A percentile compares a stretch with the other conserved stretches of the same genome.
phyloP scores from a whole-genome alignment of 352 stramenopile genomes.

The Phytopythium helicoides region DNA sequence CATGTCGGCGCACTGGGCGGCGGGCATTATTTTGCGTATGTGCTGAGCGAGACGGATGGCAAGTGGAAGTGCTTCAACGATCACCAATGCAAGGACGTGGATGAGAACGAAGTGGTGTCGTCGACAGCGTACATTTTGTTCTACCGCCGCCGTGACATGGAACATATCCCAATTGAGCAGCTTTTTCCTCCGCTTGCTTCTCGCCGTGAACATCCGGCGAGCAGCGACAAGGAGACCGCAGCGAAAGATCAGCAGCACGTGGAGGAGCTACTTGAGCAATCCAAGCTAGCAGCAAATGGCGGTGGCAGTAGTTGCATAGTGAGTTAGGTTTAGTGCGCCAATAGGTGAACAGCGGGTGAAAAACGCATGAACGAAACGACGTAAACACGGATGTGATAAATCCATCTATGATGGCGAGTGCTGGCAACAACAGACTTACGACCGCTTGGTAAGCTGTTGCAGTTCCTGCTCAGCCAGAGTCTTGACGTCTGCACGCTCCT shows the following conservation, averaged over 20 bases:
- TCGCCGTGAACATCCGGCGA: constrained; percentile 17
- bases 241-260: constrained; percentile 59
- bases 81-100: constrained; percentile 87
- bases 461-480: constrained; percentile 55
- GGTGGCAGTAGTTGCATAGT: constrained; percentile 48
- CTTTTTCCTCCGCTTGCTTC: constrained; percentile 64
- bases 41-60: constrained; percentile 76
- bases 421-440: constrained; percentile 6
- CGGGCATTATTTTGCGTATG: constrained; percentile 95
- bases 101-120: constrained; percentile 83
- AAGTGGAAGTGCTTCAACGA: constrained; percentile 99
- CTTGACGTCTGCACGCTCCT: constrained; percentile 63
- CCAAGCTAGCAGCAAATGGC: constrained; percentile 37
- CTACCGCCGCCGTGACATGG: constrained; percentile 79
- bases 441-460: constrained; percentile 43
- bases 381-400: not conserved
- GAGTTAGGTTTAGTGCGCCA: constrained; percentile 26
- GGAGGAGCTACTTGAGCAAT: constrained; percentile 69
- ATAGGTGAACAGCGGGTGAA: not conserved
- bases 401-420: constrained; percentile 2
- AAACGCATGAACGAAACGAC: not conserved
- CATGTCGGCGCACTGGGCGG: constrained; percentile 94
- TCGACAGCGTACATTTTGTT: constrained; percentile 91
- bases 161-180: constrained; percentile 61
- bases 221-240: constrained; percentile 27